These are phyloP conservation scores for Metschnikowia reukaufii DNA, from an alignment of 805 yeast genomes.

Conservation along the genomic window DNA sequence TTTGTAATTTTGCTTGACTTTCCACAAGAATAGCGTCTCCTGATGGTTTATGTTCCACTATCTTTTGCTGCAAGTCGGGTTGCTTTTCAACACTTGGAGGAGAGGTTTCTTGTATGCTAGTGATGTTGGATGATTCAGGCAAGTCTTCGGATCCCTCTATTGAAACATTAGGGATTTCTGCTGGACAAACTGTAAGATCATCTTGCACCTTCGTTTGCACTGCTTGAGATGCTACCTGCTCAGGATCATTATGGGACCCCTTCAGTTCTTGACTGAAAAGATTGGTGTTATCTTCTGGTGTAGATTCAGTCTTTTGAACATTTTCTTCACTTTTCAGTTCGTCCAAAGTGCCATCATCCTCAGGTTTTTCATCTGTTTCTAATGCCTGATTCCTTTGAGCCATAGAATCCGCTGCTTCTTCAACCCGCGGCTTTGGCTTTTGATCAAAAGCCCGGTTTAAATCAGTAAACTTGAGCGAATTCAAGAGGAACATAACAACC, in stretches of 20 bases:
- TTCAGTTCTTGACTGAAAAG: no score
- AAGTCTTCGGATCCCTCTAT: background rate
- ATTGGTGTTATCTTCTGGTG: no score
- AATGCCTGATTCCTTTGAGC: no score
- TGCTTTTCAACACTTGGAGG: background rate
- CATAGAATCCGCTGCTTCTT: background rate
- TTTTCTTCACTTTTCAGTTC: no score
- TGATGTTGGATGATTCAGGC: background rate
- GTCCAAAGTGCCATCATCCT: no score
- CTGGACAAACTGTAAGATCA: no score
- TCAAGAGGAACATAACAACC: conserved; percentile 3
- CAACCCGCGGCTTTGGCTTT: background rate
- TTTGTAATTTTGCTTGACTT: background rate
- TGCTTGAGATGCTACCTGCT: no score
- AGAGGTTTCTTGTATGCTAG: background rate
- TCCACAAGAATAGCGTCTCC: background rate
- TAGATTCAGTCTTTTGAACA: no score
- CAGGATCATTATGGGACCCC: no score
- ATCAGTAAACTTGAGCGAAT: conserved; percentile 4
- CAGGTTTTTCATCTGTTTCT: no score
- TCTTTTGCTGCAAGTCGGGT: background rate
- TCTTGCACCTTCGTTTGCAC: no score
- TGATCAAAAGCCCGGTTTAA: conserved; percentile 2
- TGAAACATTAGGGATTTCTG: no score
- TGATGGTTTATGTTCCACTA: background rate